A percentile compares a stretch with the other conserved stretches of the same genome.
phyloP scores from a whole-genome alignment of 805 yeast genomes.

The Cyberlindnera petersonii region DNA sequence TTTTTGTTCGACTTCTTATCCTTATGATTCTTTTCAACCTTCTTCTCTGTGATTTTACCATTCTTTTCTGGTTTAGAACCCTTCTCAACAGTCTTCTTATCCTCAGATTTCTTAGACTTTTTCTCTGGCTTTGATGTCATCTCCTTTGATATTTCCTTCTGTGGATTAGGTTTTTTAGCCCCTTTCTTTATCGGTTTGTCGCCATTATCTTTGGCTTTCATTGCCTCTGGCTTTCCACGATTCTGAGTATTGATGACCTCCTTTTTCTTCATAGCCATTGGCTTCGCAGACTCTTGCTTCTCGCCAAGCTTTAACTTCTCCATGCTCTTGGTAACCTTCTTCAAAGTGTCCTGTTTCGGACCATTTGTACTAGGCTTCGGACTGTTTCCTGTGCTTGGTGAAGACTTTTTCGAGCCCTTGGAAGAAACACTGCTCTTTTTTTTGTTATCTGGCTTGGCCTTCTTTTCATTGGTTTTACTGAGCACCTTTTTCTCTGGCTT shows the following conservation, averaged over 20 bases:
- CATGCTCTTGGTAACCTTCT: conserved; percentile 1
- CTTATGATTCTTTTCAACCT: background rate
- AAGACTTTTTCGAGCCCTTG: background rate
- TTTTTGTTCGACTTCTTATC: background rate
- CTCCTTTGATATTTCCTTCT: background rate
- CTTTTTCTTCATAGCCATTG: too few relatives aligned
- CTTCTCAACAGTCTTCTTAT: background rate
- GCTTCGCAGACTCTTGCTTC: too few relatives aligned
- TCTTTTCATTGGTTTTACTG: conserved; percentile 1
- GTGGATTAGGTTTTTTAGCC: too few relatives aligned
- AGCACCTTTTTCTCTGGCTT: background rate
- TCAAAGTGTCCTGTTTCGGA: background rate
- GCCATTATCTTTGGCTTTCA: too few relatives aligned
- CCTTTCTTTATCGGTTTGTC: too few relatives aligned
- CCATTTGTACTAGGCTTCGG: background rate
- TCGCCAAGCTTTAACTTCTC: too few relatives aligned
- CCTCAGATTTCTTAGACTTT: conserved; percentile 1
- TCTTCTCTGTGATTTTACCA: background rate
- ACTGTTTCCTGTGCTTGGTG: background rate
- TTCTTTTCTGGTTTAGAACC: background rate
- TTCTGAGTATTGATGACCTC: too few relatives aligned
- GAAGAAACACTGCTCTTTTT: background rate
- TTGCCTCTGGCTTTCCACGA: too few relatives aligned
- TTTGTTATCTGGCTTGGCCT: background rate
- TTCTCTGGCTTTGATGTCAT: background rate